A percentile compares a stretch with the other conserved stretches of the same genome.
Evolutionary conservation across 768 basidiomycete genomes (phyloP).

Genomic region (Trametes maxima): DNA sequence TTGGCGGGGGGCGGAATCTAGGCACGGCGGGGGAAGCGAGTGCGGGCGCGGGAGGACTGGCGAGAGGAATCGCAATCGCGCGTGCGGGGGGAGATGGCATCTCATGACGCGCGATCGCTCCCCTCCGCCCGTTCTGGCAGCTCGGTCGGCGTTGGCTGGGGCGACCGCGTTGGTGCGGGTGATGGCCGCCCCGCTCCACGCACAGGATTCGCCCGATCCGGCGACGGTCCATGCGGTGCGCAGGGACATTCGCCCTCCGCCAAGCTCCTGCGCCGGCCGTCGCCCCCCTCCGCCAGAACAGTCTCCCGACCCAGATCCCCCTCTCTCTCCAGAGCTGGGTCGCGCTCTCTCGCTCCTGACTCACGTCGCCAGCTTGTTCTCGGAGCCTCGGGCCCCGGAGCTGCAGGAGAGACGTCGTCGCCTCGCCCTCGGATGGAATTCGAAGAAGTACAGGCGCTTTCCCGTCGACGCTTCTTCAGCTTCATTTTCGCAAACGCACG

Average conservation of each 20-base stretch:
- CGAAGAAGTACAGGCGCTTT: no score
- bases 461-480: no score
- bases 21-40: neutral
- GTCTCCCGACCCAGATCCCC: no score
- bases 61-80: neutral
- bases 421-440: no score
- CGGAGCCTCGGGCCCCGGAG: no score
- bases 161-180: neutral
- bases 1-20: neutral
- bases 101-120: slow-evolving; percentile 3
- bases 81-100: slow-evolving; percentile 4
- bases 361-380: no score
- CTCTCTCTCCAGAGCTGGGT: no score
- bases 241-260: neutral
- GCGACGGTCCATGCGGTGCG: neutral
- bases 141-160: neutral
- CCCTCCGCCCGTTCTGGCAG: neutral
- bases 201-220: neutral
- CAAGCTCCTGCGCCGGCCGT: neutral
- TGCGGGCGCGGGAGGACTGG: neutral
- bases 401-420: no score
- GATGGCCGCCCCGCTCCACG: neutral
- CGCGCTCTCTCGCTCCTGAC: no score
- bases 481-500: no score
- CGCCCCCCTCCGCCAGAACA: neutral